These are phyloP conservation scores for Firmiana major DNA, from an alignment of 345 rosid species.

Conservation along the genomic window DNA sequence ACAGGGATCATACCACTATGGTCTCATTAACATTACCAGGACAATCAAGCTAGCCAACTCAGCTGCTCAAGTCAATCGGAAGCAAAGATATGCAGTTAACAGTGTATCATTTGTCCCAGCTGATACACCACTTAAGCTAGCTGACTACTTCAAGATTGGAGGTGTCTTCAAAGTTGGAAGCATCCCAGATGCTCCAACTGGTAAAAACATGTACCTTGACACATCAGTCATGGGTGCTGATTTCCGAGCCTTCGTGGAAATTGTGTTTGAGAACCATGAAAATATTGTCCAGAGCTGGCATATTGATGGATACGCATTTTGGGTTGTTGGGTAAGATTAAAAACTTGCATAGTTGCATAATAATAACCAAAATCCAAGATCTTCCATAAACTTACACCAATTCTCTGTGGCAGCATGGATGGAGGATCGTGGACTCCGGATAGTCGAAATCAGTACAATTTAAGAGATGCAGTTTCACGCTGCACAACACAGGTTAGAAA, in stretches of 20 bases:
- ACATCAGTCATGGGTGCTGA: slow-evolving; percentile 79
- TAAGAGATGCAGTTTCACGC: slow-evolving; percentile 72
- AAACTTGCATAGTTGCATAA: neutral
- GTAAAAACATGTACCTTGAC: slow-evolving; percentile 40
- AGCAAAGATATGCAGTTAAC: slow-evolving; percentile 81
- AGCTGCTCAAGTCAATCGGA: slow-evolving; percentile 49
- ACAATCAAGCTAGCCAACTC: slow-evolving; percentile 62
- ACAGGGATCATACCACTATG: slow-evolving; percentile 95
- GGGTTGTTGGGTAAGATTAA: slow-evolving; percentile 81
- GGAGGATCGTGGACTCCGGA: slow-evolving; percentile 65
- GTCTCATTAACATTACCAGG: slow-evolving; percentile 52
- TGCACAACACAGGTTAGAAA: slow-evolving; percentile 50
- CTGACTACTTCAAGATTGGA: slow-evolving; percentile 73
- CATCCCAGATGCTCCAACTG: slow-evolving; percentile 47
- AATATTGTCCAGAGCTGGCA: slow-evolving; percentile 77
- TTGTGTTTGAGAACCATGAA: slow-evolving; percentile 77
- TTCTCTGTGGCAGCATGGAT: slow-evolving; percentile 57
- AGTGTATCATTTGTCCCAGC: slow-evolving; percentile 63
- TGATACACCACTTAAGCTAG: slow-evolving; percentile 79
- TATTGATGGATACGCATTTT: slow-evolving; percentile 70
- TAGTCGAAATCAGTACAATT: slow-evolving; percentile 68
- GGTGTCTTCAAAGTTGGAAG: slow-evolving; percentile 65
- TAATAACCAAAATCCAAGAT: neutral
- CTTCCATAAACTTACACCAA: neutral
- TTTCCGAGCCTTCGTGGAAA: slow-evolving; percentile 58